Percentiles rank a stretch among this genome's conserved stretches.
Evolutionary conservation across 2,329 filamentous ascomycete species (phyloP).

Genomic region (Claviceps maximensis): DNA sequence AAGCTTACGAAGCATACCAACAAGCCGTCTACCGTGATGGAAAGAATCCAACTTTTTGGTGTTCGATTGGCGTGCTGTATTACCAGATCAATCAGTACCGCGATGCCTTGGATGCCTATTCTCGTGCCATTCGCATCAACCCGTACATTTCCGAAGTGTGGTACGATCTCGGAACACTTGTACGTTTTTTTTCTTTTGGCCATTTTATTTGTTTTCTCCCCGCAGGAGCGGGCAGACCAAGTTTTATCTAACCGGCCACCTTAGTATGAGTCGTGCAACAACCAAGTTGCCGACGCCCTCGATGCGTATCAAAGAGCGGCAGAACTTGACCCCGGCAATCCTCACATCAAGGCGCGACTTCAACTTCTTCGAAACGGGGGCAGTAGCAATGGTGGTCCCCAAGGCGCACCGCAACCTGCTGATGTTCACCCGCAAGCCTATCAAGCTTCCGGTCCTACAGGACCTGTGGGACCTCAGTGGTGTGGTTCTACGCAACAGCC

Average conservation of each 20-base stretch:
- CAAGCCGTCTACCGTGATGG: slow-evolving; percentile 97
- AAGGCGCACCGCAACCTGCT: slow-evolving; percentile 75
- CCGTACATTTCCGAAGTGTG: slow-evolving; percentile 98
- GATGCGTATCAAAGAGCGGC: slow-evolving; percentile 92
- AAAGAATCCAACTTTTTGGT: slow-evolving; percentile 97
- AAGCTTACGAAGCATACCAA: slow-evolving; percentile 96
- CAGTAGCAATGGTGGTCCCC: slow-evolving; percentile 56
- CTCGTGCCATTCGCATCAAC: slow-evolving; percentile 87
- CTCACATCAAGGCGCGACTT: slow-evolving; percentile 89
- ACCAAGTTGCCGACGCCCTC: slow-evolving; percentile 90
- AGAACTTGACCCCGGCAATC: slow-evolving; percentile 83
- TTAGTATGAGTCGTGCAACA: slow-evolving; percentile 97
- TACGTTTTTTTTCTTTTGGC: slow-evolving; percentile 27
- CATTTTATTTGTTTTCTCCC: slow-evolving; percentile 21
- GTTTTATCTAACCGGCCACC: slow-evolving; percentile 17
- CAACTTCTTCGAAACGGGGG: slow-evolving; percentile 77
- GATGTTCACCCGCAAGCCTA: slow-evolving; percentile 95
- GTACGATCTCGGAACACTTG: slow-evolving; percentile 94
- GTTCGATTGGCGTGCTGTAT: slow-evolving; percentile 95
- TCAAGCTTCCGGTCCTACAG: slow-evolving; percentile 66
- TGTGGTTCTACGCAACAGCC: slow-evolving; percentile 56
- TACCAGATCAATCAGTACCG: slow-evolving; percentile 99
- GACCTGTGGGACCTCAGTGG: slow-evolving; percentile 82
- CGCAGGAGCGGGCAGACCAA: neutral
- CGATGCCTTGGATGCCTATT: slow-evolving; percentile 94